Percentiles rank a stretch among this genome's conserved stretches.
phyloP scores from a whole-genome alignment of 2,329 filamentous ascomycete genomes.

The Grosmannia huntii region DNA sequence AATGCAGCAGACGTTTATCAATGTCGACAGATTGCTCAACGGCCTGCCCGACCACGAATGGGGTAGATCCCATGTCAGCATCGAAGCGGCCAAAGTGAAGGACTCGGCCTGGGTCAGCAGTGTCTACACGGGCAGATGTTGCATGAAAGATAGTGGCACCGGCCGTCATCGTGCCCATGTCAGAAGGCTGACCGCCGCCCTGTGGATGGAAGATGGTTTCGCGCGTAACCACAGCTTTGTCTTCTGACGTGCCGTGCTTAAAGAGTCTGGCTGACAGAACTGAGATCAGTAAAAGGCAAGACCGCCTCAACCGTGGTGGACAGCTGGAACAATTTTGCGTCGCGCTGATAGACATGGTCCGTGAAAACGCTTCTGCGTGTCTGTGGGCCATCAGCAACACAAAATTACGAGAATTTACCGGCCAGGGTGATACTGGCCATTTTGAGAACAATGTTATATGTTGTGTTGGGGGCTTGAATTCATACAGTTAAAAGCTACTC shows the following conservation, averaged over 20 bases:
- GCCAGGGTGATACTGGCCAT: neutral
- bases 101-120: constrained; percentile 37
- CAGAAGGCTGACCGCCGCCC: constrained; percentile 61
- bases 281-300: constrained; percentile 33
- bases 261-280: constrained; percentile 42
- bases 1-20: constrained; percentile 49
- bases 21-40: constrained; percentile 47
- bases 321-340: constrained; percentile 29
- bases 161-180: constrained; percentile 43
- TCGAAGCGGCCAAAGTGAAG: constrained; percentile 52
- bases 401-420: neutral
- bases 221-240: constrained; percentile 46
- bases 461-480: no score
- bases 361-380: constrained; percentile 17
- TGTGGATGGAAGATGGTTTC: constrained; percentile 66
- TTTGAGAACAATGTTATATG: neutral
- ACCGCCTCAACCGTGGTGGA: constrained; percentile 32
- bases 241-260: constrained; percentile 38
- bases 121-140: constrained; percentile 41
- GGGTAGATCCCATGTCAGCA: neutral
- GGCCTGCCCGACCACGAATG: constrained; percentile 27
- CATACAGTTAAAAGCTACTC: no score
- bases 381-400: neutral
- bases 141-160: constrained; percentile 33
- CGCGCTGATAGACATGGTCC: constrained; percentile 30